These are phyloP conservation scores for Stephania yunnanensis DNA, from an alignment of 164 flowering plant species.

Conservation along the genomic window DNA sequence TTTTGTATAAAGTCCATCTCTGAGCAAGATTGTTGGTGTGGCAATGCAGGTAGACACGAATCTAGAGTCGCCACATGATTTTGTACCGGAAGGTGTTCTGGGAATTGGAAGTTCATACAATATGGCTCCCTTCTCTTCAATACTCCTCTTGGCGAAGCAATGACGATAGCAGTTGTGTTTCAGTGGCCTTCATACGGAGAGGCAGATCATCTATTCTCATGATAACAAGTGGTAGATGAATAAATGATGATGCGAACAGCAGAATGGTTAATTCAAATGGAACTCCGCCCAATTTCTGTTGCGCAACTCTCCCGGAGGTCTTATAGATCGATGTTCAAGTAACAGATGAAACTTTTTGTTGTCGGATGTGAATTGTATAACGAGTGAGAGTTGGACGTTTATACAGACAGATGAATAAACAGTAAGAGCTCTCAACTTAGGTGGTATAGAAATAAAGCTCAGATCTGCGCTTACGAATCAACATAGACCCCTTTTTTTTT, in stretches of 20 bases:
- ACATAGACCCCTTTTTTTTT: too few relatives aligned
- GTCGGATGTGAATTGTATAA: too few relatives aligned
- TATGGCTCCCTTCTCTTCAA: slow-evolving; percentile 73
- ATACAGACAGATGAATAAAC: too few relatives aligned
- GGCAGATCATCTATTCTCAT: neutral
- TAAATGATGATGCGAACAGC: neutral
- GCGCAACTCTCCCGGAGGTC: too few relatives aligned
- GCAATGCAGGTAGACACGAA: slow-evolving; percentile 83
- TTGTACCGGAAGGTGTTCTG: slow-evolving; percentile 58
- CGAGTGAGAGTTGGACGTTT: too few relatives aligned
- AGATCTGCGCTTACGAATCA: too few relatives aligned
- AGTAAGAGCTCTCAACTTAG: too few relatives aligned
- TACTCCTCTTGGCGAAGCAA: slow-evolving; percentile 70
- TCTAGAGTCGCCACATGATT: slow-evolving; percentile 64
- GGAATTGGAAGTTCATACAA: slow-evolving; percentile 50
- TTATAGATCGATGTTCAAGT: too few relatives aligned
- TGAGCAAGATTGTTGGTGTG: neutral
- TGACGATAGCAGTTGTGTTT: slow-evolving; percentile 7
- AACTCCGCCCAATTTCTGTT: too few relatives aligned
- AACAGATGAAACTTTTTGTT: too few relatives aligned
- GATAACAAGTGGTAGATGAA: neutral
- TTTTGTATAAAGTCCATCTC: neutral
- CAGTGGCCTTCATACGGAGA: neutral
- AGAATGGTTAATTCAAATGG: neutral
- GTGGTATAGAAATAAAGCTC: too few relatives aligned